Evolutionary conservation across 768 basidiomycete genomes (phyloP).

Genomic region (Phaffia tasmanica): DNA sequence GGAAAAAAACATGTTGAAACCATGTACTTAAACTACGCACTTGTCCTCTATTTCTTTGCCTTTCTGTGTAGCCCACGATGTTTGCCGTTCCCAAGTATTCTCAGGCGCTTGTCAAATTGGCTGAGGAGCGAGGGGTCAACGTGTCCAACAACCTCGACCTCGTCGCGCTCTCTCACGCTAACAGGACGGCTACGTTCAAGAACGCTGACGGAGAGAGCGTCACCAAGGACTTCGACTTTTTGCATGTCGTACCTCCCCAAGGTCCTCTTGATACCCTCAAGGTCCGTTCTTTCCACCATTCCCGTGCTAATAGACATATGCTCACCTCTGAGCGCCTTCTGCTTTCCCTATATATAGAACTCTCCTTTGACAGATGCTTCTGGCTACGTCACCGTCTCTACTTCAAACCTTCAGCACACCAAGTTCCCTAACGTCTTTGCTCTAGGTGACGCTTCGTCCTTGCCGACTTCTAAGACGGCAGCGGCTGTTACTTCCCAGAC

Average conservation of each 20-base stretch:
- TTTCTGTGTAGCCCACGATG: slow-evolving; percentile 55
- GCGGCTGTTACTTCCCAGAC: slow-evolving; percentile 86
- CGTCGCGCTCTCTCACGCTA: slow-evolving; percentile 55
- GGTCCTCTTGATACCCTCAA: slow-evolving; percentile 74
- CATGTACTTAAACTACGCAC: background rate
- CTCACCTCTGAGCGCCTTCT: background rate
- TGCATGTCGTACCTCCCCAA: slow-evolving; percentile 83
- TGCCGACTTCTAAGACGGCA: slow-evolving; percentile 92
- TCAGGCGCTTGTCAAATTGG: slow-evolving; percentile 66
- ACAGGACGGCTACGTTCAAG: slow-evolving; percentile 74
- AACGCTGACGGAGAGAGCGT: slow-evolving; percentile 54
- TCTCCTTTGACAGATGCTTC: slow-evolving; percentile 55
- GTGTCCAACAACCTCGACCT: slow-evolving; percentile 76
- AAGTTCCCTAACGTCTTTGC: slow-evolving; percentile 81
- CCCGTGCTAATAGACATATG: background rate
- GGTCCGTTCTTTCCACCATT: background rate
- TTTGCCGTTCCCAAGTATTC: slow-evolving; percentile 95
- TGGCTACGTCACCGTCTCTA: slow-evolving; percentile 84
- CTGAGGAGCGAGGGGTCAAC: slow-evolving; percentile 66
- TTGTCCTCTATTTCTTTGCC: background rate
- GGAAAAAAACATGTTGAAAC: background rate
- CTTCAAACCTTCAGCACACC: slow-evolving; percentile 65
- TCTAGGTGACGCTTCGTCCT: slow-evolving; percentile 79
- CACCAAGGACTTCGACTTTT: slow-evolving; percentile 63
- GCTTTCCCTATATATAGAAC: slow-evolving; percentile 29